Percentiles rank a stretch among this genome's conserved stretches.
Conservation (phyloP, 2,329 filamentous ascomycete species). For the Penicillium sp. region DNA sequence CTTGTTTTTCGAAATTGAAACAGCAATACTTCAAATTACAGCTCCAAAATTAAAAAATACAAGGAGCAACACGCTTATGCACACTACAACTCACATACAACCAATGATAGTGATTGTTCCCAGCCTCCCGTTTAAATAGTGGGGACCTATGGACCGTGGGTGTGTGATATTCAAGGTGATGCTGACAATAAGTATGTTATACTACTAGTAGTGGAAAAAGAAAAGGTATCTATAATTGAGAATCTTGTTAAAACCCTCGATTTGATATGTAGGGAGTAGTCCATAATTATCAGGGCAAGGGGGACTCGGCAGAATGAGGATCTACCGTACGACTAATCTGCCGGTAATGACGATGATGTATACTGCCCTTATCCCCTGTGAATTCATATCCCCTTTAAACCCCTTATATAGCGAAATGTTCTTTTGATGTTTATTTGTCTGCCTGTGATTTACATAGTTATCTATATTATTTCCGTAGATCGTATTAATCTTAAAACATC, state of each 20-base stretch:
- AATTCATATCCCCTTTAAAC: neutral
- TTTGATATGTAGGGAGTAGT: neutral
- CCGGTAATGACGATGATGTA: slow-evolving; percentile 5
- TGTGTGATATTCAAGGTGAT: neutral
- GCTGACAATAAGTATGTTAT: neutral
- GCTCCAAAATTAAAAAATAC: slow-evolving; percentile 6
- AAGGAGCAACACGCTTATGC: neutral
- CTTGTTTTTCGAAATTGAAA: slow-evolving; percentile 4
- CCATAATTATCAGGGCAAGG: neutral
- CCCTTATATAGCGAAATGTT: neutral
- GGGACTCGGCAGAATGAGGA: slow-evolving; percentile 9
- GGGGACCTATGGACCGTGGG: slow-evolving; percentile 2
- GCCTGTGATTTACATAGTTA: neutral
- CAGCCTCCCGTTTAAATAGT: slow-evolving; percentile 6
- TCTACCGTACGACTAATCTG: slow-evolving; percentile 7
- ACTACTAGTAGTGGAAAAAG: neutral
- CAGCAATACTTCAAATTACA: slow-evolving; percentile 1
- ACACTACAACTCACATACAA: neutral
- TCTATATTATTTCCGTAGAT: neutral
- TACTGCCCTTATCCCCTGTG: neutral
- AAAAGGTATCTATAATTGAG: neutral
- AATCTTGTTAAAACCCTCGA: neutral
- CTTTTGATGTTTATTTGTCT: neutral
- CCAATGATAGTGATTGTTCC: neutral
- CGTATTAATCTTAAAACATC: neutral